These are phyloP conservation scores for Podospora appendiculata DNA, from an alignment of 495 filamentous ascomycete genomes.

Conservation along the genomic window DNA sequence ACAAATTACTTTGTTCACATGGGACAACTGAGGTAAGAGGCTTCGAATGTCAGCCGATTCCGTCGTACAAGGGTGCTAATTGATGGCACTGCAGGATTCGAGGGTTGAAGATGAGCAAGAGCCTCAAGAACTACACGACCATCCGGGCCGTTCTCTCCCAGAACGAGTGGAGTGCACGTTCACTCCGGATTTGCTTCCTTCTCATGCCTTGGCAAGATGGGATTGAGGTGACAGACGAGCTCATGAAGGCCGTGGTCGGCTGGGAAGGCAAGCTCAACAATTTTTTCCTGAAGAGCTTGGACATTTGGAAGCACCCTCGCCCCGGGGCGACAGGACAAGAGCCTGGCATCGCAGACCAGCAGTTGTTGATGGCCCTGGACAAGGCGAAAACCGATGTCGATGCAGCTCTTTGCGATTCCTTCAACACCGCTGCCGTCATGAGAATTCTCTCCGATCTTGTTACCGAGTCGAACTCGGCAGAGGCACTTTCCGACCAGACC, in stretches of 20 bases:
- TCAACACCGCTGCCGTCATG: slow-evolving; percentile 66
- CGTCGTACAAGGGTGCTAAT: background rate
- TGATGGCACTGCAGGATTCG: slow-evolving; percentile 45
- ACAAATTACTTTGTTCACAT: slow-evolving; percentile 80
- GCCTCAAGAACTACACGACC: slow-evolving; percentile 74
- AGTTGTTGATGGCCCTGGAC: slow-evolving; percentile 31
- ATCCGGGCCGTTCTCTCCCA: slow-evolving; percentile 55
- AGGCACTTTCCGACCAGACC: slow-evolving; percentile 26
- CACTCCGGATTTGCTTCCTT: slow-evolving; percentile 63
- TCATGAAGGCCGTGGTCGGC: slow-evolving; percentile 50
- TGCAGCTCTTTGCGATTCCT: slow-evolving; percentile 62
- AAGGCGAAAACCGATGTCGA: slow-evolving; percentile 47
- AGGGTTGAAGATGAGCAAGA: slow-evolving; percentile 76
- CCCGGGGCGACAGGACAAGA: slow-evolving; percentile 6
- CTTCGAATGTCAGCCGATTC: background rate
- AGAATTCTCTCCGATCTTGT: slow-evolving; percentile 56
- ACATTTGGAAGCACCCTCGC: slow-evolving; percentile 12
- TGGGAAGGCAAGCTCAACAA: slow-evolving; percentile 70
- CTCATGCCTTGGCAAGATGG: slow-evolving; percentile 67
- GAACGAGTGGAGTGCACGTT: slow-evolving; percentile 53
- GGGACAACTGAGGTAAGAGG: slow-evolving; percentile 44
- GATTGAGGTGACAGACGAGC: slow-evolving; percentile 66
- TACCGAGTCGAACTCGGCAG: slow-evolving; percentile 54
- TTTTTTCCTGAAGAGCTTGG: slow-evolving; percentile 59
- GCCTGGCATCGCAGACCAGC: slow-evolving; percentile 12